Base-by-base conservation (phyloP, 352 stramenopile genomes). In the Globisporangium abappressorium region DNA sequence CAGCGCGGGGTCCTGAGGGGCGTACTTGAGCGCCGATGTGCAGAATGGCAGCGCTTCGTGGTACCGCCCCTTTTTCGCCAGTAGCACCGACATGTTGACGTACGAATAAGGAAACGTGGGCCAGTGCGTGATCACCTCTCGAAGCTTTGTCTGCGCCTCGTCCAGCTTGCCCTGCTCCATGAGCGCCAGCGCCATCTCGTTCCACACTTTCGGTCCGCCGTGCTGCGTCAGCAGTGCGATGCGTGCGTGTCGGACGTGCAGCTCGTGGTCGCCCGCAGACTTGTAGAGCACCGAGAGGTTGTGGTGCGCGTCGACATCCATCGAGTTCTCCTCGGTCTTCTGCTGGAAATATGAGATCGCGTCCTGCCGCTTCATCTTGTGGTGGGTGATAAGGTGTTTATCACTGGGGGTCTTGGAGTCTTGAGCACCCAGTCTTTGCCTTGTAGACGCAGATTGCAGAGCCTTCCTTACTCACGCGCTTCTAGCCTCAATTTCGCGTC, bases 271-370 rank as follows among this genome's bases (percentile, higher is more conserved):
- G 9, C 78, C 78, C 28, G 74, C 69, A 5, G 79, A 82, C n/a
- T 68, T 75, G 33, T 77, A 83, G 5, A 93, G 62, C 56, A 82
- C 80, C n/a, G 85, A 76, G 22, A 91, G 67, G 57, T 91, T 65
- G 60, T 89, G 82, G 57, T 89, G 80, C 26, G 80, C 80, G 66
- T 75, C 74, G 3, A 66, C 70, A 47, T 91, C 75, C 74, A 89
- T 82, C 43, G 84, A 71, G 62, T 90, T 82, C 33, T 80, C 70
- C 8, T 81, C 70, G 5, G 82, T 74, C 64, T 87, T 89, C 28
- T 69, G 66, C 63, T 82, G 76, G 71, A 90, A 93, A 69, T 87
- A 81, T 68, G 74, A 71, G 58, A 91, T 87, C 64, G 82, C 84
- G 36, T 86, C 78, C 51, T 80, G 54, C 2, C 80, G 73, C 75